Percentiles rank a stretch among this genome's conserved stretches.
Conservation (phyloP, 306 rosid genomes). For the Cucurbita maxima region DNA sequence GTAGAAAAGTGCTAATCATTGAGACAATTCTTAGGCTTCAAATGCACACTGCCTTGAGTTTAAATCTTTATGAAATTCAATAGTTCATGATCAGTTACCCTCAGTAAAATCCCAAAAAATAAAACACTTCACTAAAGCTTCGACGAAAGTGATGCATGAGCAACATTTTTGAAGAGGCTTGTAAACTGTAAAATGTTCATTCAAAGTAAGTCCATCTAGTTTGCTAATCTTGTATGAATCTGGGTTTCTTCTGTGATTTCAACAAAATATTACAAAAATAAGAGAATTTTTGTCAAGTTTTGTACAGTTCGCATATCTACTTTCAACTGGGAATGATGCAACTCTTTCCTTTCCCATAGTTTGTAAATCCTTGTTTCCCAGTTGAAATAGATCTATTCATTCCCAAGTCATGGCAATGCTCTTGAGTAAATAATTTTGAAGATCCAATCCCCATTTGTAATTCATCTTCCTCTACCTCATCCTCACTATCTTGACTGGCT, state of each 20-base stretch:
- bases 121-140: neutral
- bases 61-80: neutral
- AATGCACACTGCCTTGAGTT: neutral
- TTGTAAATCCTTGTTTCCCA: conserved; percentile 24
- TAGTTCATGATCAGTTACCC: neutral
- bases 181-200: neutral
- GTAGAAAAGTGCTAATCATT: conserved; percentile 9
- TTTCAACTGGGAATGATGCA: conserved; percentile 20
- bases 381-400: conserved; percentile 32
- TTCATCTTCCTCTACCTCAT: conserved; percentile 4
- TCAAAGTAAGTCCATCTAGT: neutral
- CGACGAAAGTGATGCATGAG: neutral
- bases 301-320: conserved; percentile 19
- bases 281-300: conserved; percentile 17
- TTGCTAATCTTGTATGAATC: neutral
- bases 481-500: conserved; percentile 13
- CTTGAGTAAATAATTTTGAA: conserved; percentile 17
- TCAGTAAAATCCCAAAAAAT: neutral
- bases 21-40: conserved; percentile 8
- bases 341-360: conserved; percentile 19
- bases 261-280: conserved; percentile 3
- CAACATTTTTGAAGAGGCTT: neutral
- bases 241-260: conserved; percentile 7
- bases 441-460: conserved; percentile 20
- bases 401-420: conserved; percentile 8